phyloP scores from a whole-genome alignment of 441 rosid genomes.

The Bocquillonia castaneifolia region DNA sequence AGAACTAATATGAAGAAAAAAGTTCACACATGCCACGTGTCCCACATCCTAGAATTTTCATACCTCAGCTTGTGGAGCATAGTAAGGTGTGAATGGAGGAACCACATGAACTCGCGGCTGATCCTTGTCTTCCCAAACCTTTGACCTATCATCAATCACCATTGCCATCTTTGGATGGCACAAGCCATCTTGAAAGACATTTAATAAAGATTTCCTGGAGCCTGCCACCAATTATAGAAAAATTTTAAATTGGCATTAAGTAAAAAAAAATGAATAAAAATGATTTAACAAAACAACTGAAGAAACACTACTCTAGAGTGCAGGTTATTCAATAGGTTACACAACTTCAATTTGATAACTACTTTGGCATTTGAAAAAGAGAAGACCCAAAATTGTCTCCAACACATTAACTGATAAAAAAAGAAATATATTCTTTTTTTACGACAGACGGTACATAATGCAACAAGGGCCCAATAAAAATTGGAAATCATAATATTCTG shows the following conservation, averaged over 20 bases:
- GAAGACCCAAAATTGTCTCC: background rate
- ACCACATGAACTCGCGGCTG: constrained; percentile 98
- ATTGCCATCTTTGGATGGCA: constrained; percentile 99
- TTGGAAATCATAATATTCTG: constrained; percentile 6
- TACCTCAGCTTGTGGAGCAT: constrained; percentile 98
- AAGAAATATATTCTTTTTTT: background rate
- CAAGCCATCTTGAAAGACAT: constrained; percentile 76
- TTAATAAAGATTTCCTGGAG: constrained; percentile 72
- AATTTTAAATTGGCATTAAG: background rate
- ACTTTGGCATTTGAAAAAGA: background rate
- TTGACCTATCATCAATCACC: constrained; percentile 95
- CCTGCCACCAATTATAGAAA: constrained; percentile 42
- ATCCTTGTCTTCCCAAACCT: constrained; percentile 99
- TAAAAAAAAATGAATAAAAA: background rate
- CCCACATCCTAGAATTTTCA: background rate
- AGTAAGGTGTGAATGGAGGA: constrained; percentile 84
- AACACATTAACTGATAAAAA: background rate
- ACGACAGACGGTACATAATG: constrained; percentile 7
- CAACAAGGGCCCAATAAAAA: constrained; percentile 12
- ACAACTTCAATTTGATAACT: background rate
- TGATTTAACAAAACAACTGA: background rate
- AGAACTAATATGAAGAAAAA: background rate
- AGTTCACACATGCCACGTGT: constrained; percentile 17
- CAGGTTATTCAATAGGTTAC: background rate
- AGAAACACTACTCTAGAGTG: background rate